Base-by-base conservation (phyloP, 2,329 filamentous ascomycete genomes). In the Claviceps capensis region DNA sequence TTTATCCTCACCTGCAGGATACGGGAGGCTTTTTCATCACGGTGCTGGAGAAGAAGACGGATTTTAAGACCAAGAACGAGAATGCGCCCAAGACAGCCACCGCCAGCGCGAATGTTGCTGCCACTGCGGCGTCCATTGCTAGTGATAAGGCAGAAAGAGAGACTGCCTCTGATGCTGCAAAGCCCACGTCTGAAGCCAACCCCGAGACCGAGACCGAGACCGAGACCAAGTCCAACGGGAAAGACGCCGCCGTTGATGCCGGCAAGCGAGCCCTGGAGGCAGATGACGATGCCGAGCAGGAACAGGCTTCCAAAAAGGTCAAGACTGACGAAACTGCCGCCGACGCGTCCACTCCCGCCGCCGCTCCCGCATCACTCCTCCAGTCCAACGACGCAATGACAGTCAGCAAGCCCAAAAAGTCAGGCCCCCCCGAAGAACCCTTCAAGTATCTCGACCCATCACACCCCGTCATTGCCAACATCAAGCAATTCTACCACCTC, bases 11-110 rank as follows among this genome's bases (percentile, higher is more conserved):
- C 67, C 78, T 89, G 63, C 93, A 98, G 69, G 89, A 98, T 61
- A 98, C 93, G 3, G 93, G 93, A 52, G 91, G 86, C 22, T 98
- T 98, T 76, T 98, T 98, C 72, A 96, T 98, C 64, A 85, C 89
- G 0, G 90, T 96, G 0, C 71, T 98, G 17, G 86, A 96, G 72
- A 98, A 98, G 76, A 83, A 84, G 65, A 78, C 81, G 26, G 93
- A 96, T 58, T 89, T 95, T 65, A 85, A 79, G 65, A 85, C 83
- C 8, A 86, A 79, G 66, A 82, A 83, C 22, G 86, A 93, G 67
- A 76, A 78, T 4, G 73, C 76, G 52, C 64, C 69, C 51, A 78
- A 77, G 62, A 50, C 46, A 13, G 53, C 48, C 23, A 51, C 53
- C 11, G 22, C 55, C 22, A 42, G 30, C 2, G 46, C 47, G 17